phyloP scores from a whole-genome alignment of 1,139 yeast species.

The Kurtzmaniella quercitrusa region DNA sequence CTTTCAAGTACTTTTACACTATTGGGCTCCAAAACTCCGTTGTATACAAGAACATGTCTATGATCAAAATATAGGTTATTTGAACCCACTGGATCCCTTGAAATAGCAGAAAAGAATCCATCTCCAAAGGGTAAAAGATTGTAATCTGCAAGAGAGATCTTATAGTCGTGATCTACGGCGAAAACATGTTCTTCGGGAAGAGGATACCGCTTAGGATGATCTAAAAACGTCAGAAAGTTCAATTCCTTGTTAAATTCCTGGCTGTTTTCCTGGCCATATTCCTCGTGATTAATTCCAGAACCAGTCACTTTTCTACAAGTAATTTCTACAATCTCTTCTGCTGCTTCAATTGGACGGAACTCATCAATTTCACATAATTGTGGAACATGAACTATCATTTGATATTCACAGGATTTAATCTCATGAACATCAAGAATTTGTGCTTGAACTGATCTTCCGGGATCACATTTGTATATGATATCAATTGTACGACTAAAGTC shows the following conservation, averaged over 20 bases:
- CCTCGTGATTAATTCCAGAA: not conserved
- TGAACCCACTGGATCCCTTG: slow-evolving; percentile 12
- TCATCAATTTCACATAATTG: slow-evolving; percentile 52
- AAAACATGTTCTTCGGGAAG: slow-evolving; percentile 9
- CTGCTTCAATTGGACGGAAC: slow-evolving; percentile 37
- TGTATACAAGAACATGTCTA: slow-evolving; percentile 25
- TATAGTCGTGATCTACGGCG: slow-evolving; percentile 18
- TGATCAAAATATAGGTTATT: slow-evolving; percentile 16
- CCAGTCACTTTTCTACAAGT: slow-evolving; percentile 34
- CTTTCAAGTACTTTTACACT: slow-evolving; percentile 14
- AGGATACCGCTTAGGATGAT: slow-evolving; percentile 6
- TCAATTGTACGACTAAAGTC: slow-evolving; percentile 58
- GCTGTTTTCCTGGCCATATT: no score
- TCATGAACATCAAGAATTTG: slow-evolving; percentile 50
- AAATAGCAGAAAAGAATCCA: slow-evolving; percentile 28
- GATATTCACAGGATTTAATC: slow-evolving; percentile 68
- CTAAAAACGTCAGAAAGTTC: slow-evolving; percentile 9
- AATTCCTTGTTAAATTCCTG: not conserved
- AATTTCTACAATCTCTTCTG: slow-evolving; percentile 35
- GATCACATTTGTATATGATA: slow-evolving; percentile 65
- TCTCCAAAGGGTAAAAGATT: slow-evolving; percentile 23
- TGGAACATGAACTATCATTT: slow-evolving; percentile 55
- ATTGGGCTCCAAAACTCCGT: slow-evolving; percentile 13
- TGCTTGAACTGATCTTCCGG: slow-evolving; percentile 26
- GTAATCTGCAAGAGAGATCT: slow-evolving; percentile 26